A percentile compares a stretch with the other conserved stretches of the same genome.
Evolutionary conservation across 164 flowering plant species (phyloP).

Genomic region (Kingdonia uniflora): DNA sequence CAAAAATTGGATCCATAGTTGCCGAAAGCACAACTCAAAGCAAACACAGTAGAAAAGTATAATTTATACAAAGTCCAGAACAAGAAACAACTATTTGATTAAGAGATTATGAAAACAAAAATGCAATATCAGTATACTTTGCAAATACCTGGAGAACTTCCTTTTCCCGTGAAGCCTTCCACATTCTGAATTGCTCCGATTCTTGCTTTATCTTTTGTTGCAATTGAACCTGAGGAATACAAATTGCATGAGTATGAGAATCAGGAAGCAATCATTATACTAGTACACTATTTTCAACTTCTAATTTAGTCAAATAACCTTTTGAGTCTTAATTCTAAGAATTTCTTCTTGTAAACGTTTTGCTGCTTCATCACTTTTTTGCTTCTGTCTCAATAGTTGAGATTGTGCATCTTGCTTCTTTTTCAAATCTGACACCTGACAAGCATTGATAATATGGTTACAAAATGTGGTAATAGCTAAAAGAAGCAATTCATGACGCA

Average conservation of each 20-base stretch:
- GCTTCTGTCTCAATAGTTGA: conserved; percentile 86
- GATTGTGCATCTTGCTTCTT: conserved; percentile 98
- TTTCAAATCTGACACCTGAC: conserved; percentile 84
- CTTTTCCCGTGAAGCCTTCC: conserved; percentile 94
- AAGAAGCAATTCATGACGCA: conserved; percentile 11
- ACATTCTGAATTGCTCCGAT: conserved; percentile 85
- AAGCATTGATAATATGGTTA: conserved; percentile 3
- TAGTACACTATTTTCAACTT: background rate
- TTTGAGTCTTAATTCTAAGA: conserved; percentile 83
- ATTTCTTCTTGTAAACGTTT: conserved; percentile 92
- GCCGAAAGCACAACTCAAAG: no score
- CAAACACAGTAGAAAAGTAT: no score
- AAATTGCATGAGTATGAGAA: background rate
- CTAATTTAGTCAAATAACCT: conserved; percentile 33
- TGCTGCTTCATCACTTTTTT: conserved; percentile 96
- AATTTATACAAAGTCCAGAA: no score
- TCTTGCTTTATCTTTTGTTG: conserved; percentile 98
- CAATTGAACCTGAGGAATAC: conserved; percentile 61
- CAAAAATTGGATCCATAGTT: no score
- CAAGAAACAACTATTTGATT: no score
- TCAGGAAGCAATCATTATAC: background rate
- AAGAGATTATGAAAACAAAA: background rate
- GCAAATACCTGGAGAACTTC: conserved; percentile 92
- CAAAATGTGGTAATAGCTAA: background rate
- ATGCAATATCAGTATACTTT: no score